phyloP scores from a whole-genome alignment of 148 eudicot genomes.

The Chenopodium suecicum region DNA sequence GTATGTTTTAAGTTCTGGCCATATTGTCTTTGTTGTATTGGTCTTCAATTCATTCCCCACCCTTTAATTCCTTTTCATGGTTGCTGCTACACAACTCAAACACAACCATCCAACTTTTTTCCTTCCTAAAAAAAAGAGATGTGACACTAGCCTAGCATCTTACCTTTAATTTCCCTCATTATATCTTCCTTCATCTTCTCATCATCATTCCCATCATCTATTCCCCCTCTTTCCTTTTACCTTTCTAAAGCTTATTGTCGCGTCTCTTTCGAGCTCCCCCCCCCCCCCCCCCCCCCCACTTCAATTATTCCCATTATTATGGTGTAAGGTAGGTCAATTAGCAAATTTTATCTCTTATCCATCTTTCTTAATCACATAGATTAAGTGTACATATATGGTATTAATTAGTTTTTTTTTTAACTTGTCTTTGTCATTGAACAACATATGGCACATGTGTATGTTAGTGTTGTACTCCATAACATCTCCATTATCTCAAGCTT shows the following conservation, averaged over 20 bases:
- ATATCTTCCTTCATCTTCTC: neutral
- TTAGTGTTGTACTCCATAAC: neutral
- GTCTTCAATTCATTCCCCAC: neutral
- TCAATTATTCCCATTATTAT: neutral
- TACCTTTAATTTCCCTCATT: neutral
- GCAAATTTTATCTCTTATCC: constrained; percentile 11
- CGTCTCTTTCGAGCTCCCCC: constrained; percentile 27
- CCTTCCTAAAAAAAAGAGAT: neutral
- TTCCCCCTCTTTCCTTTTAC: neutral
- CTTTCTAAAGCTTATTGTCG: constrained; percentile 12
- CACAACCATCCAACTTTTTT: neutral
- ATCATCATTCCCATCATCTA: constrained; percentile 1
- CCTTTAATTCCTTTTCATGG: constrained; percentile 11
- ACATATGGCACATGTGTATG: neutral
- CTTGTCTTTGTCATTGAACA: constrained; percentile 9
- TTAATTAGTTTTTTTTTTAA: too few species aligned
- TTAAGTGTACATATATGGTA: neutral
- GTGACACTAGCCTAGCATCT: constrained; percentile 7
- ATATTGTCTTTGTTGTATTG: neutral
- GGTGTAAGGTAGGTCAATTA: constrained; percentile 22
- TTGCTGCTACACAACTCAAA: neutral
- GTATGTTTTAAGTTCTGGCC: neutral
- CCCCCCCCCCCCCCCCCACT: neutral
- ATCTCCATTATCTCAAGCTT: constrained; percentile 18
- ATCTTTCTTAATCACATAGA: neutral